Conservation (phyloP, 257 asterid species). For the Galeopsis tetrahit region DNA sequence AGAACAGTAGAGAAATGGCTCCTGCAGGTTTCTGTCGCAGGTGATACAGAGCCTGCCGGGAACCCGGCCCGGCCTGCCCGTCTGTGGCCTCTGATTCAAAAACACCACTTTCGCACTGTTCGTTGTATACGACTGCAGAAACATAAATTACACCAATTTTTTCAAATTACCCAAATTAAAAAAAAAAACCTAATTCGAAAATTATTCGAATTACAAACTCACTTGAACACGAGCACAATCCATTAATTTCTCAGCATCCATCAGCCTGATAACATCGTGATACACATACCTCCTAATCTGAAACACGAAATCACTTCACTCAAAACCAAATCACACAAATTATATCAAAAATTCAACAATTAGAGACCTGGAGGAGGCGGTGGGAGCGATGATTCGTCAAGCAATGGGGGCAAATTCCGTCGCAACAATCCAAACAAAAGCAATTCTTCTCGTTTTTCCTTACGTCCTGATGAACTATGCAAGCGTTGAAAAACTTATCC, state of each 20-base stretch:
- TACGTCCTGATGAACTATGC: constrained; percentile 62
- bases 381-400: constrained; percentile 57
- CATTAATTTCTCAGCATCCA: constrained; percentile 52
- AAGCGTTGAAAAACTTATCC: constrained; percentile 74
- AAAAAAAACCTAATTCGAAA: background rate
- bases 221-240: constrained; percentile 81
- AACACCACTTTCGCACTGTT: constrained; percentile 67
- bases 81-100: constrained; percentile 53
- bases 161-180: background rate
- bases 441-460: constrained; percentile 76
- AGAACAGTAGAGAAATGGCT: constrained; percentile 59
- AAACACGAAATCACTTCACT: background rate
- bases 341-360: too few relatives aligned
- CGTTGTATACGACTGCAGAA: constrained; percentile 49
- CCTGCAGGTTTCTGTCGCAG: constrained; percentile 58
- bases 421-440: constrained; percentile 78
- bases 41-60: constrained; percentile 53
- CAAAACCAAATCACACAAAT: too few relatives aligned
- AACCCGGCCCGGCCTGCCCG: constrained; percentile 43
- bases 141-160: too few relatives aligned
- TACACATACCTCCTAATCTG: constrained; percentile 68
- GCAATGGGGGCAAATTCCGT: constrained; percentile 74
- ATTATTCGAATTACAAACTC: constrained; percentile 24
- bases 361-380: constrained; percentile 66
- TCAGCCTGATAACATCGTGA: constrained; percentile 68